phyloP scores from a whole-genome alignment of 805 yeast species.

The Candida parachauliodes region DNA sequence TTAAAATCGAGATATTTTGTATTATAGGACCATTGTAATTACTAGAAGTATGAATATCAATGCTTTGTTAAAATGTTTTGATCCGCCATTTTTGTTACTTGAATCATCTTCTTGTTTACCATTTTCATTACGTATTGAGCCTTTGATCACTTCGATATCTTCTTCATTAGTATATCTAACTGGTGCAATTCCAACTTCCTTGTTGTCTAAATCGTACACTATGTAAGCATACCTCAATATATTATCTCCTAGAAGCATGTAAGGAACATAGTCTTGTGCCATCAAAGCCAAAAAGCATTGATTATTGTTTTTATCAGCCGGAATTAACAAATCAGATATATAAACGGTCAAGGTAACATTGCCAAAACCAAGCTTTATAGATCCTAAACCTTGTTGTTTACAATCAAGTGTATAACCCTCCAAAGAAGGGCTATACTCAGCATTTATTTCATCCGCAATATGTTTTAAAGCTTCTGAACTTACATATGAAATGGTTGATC shows the following conservation, averaged over 20 bases:
- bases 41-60: background rate
- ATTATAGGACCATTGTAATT: too few species aligned
- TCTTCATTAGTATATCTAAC: conserved; percentile 12
- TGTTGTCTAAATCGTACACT: conserved; percentile 23
- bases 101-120: too few species aligned
- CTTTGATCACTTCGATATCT: conserved; percentile 3
- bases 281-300: conserved; percentile 26
- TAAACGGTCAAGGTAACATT: conserved; percentile 44
- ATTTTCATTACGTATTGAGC: background rate
- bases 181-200: conserved; percentile 23
- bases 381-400: background rate
- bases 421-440: conserved; percentile 1
- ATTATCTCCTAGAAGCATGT: conserved; percentile 24
- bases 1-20: too few species aligned
- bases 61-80: background rate
- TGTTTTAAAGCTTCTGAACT: conserved; percentile 28
- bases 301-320: conserved; percentile 13
- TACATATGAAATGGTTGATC: conserved; percentile 38
- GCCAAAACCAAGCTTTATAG: background rate
- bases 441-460: background rate
- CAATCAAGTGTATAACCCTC: conserved; percentile 5
- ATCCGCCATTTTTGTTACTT: too few species aligned
- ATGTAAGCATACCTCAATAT: conserved; percentile 23
- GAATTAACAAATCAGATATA: conserved; percentile 20
- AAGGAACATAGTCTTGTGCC: background rate